phyloP scores from a whole-genome alignment of 2,329 filamentous ascomycete species.

The Escovopsis sp. region DNA sequence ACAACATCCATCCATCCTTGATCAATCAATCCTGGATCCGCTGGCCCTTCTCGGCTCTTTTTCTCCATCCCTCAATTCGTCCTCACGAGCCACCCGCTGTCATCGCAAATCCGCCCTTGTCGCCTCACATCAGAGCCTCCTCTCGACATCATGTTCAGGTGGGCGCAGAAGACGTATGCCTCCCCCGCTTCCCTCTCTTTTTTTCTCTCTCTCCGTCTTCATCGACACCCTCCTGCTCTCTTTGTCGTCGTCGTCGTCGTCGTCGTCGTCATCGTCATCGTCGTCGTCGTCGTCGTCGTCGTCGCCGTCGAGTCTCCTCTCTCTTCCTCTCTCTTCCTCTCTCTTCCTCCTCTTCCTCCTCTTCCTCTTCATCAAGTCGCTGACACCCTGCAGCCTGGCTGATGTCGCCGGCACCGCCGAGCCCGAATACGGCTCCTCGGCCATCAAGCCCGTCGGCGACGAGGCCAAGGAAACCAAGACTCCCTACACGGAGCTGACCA shows the following conservation, averaged over 20 bases:
- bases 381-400: slow-evolving; percentile 35
- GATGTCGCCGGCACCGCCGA: slow-evolving; percentile 91
- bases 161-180: slow-evolving; percentile 79
- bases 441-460: slow-evolving; percentile 71
- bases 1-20: too few species aligned
- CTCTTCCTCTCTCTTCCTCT: too few species aligned
- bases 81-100: background rate
- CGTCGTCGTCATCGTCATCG: background rate
- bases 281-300: background rate
- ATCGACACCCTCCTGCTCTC: slow-evolving; percentile 1
- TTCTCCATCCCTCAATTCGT: background rate
- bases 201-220: slow-evolving; percentile 3
- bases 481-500: slow-evolving; percentile 66
- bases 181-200: background rate
- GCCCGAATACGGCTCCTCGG: slow-evolving; percentile 82
- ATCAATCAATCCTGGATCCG: too few species aligned
- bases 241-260: background rate
- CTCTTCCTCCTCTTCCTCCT: too few species aligned
- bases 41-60: background rate
- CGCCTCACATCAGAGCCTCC: background rate
- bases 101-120: background rate
- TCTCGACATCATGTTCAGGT: slow-evolving; percentile 62
- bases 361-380: background rate
- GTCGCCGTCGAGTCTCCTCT: too few species aligned
- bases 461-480: slow-evolving; percentile 60